These are phyloP conservation scores for Pseudopediastrum boryanum DNA, from an alignment of 139 green algal species.

Conservation along the genomic window DNA sequence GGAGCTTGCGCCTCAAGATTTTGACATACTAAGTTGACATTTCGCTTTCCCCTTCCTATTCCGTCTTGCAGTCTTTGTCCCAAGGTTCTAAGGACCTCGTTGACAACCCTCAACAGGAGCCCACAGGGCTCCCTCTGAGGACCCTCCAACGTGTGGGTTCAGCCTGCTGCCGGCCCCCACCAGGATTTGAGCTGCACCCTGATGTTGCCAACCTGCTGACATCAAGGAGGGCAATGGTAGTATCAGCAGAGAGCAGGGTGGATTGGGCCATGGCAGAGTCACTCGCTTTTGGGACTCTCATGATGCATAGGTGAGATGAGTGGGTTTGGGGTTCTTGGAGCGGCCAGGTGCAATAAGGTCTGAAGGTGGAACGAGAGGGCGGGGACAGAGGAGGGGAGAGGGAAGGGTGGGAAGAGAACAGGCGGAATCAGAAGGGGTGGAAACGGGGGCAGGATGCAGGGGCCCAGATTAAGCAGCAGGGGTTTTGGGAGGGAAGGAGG, in stretches of 20 bases:
- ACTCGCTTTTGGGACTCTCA: slow-evolving; percentile 77
- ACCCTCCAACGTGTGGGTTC: slow-evolving; percentile 64
- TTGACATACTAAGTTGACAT: too few relatives aligned
- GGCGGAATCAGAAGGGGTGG: too few relatives aligned
- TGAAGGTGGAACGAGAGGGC: too few relatives aligned
- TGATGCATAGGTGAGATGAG: slow-evolving; percentile 44
- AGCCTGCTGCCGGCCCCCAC: slow-evolving; percentile 39
- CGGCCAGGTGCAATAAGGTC: too few relatives aligned
- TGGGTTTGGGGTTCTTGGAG: too few relatives aligned
- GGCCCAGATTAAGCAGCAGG: too few relatives aligned
- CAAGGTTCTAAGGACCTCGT: not conserved
- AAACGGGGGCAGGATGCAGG: too few relatives aligned
- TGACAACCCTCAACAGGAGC: slow-evolving; percentile 45
- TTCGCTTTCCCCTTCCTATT: too few relatives aligned
- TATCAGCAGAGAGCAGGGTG: slow-evolving; percentile 45
- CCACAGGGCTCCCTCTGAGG: slow-evolving; percentile 60
- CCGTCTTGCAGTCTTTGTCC: slow-evolving; percentile 17
- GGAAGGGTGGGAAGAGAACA: too few relatives aligned
- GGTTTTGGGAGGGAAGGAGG: too few relatives aligned
- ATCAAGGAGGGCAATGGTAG: slow-evolving; percentile 53
- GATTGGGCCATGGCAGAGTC: slow-evolving; percentile 81
- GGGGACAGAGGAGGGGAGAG: too few relatives aligned
- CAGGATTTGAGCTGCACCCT: slow-evolving; percentile 47
- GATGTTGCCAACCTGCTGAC: slow-evolving; percentile 44
- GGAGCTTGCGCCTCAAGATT: too few relatives aligned